Conservation (phyloP, 2,329 filamentous ascomycete genomes). For the Metarhizium album region DNA sequence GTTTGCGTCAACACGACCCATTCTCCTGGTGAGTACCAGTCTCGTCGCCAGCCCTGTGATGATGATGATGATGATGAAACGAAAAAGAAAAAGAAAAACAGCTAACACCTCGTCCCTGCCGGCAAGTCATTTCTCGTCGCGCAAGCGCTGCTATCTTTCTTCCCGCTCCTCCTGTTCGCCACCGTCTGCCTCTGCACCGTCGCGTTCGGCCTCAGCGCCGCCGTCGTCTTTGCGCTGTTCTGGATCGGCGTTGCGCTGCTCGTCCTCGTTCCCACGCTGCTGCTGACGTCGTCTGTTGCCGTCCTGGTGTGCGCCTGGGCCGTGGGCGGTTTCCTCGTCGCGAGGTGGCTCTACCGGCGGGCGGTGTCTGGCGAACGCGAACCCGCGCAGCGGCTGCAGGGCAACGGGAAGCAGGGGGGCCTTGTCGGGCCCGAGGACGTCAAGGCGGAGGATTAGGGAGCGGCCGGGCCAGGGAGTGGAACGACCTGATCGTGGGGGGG, state of each 20-base stretch:
- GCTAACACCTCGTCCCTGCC: not conserved
- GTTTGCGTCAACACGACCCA: slow-evolving; percentile 54
- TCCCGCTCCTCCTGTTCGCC: slow-evolving; percentile 59
- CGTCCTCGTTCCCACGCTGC: slow-evolving; percentile 57
- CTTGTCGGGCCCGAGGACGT: slow-evolving; percentile 13
- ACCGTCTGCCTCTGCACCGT: slow-evolving; percentile 53
- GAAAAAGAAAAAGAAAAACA: not conserved
- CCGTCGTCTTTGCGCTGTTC: slow-evolving; percentile 55
- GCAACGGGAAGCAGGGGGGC: slow-evolving; percentile 10
- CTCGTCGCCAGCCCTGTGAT: too few relatives aligned
- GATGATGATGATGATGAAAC: not conserved
- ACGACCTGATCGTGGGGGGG: not conserved
- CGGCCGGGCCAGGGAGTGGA: not conserved
- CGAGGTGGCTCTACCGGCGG: slow-evolving; percentile 34
- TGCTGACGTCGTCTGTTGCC: slow-evolving; percentile 52
- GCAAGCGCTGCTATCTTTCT: slow-evolving; percentile 53
- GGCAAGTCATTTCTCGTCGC: slow-evolving; percentile 61
- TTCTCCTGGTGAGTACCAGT: slow-evolving; percentile 51
- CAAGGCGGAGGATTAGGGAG: not conserved
- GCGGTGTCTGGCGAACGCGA: slow-evolving; percentile 15
- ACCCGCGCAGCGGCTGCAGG: slow-evolving; percentile 12
- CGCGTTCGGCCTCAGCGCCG: slow-evolving; percentile 50
- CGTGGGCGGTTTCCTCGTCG: slow-evolving; percentile 44
- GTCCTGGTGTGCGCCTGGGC: slow-evolving; percentile 59
- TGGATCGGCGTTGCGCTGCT: slow-evolving; percentile 56